Conservation (phyloP, 306 rosid species). For the Notholithocarpus densiflorus region DNA sequence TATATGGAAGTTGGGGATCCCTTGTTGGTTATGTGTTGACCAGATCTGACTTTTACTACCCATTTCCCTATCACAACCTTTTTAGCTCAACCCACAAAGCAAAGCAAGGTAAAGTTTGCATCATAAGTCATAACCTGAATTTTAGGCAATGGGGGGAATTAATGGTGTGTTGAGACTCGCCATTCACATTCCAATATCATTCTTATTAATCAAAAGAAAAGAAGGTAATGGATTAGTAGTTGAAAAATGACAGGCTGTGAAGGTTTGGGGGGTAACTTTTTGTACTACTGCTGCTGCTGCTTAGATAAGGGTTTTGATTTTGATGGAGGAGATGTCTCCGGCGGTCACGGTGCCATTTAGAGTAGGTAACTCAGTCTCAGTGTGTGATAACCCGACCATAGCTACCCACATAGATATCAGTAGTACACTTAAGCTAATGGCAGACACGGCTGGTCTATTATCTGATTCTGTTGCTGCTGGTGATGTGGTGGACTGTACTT, state of each 20-base stretch:
- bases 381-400: constrained; percentile 62
- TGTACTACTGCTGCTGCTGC: constrained; percentile 20
- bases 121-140: constrained; percentile 29
- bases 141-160: constrained; percentile 46
- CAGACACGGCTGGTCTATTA: constrained; percentile 48
- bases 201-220: constrained; percentile 47
- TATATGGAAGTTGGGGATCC: constrained; percentile 53
- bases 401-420: constrained; percentile 62
- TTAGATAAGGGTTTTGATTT: constrained; percentile 44
- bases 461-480: constrained; percentile 51
- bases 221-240: constrained; percentile 44
- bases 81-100: constrained; percentile 31
- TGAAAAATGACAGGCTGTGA: constrained; percentile 67
- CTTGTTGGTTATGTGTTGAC: constrained; percentile 47
- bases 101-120: constrained; percentile 28
- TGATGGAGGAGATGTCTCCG: constrained; percentile 79
- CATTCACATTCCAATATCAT: constrained; percentile 48
- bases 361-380: constrained; percentile 73
- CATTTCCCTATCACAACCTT: constrained; percentile 44
- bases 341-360: constrained; percentile 62
- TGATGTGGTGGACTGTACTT: constrained; percentile 43
- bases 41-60: constrained; percentile 63
- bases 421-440: constrained; percentile 68
- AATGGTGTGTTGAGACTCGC: constrained; percentile 43
- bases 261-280: constrained; percentile 58